These are phyloP conservation scores for Amyloporia xantha DNA, from an alignment of 768 basidiomycete genomes.

Conservation along the genomic window DNA sequence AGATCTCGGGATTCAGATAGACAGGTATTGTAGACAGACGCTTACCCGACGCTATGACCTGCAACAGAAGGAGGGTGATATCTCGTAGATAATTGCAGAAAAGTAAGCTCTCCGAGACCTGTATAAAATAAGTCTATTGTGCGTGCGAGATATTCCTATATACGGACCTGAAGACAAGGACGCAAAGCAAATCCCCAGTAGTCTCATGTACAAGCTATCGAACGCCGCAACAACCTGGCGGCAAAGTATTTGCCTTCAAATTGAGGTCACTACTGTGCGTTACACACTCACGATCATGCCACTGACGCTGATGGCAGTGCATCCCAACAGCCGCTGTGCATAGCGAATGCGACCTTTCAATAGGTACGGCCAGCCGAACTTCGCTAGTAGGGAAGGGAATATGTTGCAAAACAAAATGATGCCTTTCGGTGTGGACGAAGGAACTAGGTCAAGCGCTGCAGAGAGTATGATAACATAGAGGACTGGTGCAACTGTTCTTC, in stretches of 20 bases:
- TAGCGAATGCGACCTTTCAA: constrained; percentile 85
- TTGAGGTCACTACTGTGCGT: no score
- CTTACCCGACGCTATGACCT: constrained; percentile 77
- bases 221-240: constrained; percentile 80
- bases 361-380: constrained; percentile 89
- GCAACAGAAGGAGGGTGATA: constrained; percentile 63
- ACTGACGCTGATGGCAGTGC: constrained; percentile 63
- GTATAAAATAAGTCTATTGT: not conserved
- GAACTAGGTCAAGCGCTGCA: constrained; percentile 91
- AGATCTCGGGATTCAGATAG: not conserved
- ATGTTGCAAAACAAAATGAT: constrained; percentile 96
- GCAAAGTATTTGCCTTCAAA: no score
- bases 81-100: constrained; percentile 86
- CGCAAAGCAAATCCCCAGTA: constrained; percentile 76
- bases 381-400: constrained; percentile 77
- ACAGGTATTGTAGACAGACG: no score
- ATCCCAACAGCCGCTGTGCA: constrained; percentile 62
- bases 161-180: constrained; percentile 76
- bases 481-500: no score
- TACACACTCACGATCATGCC: constrained; percentile 86
- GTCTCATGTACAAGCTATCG: constrained; percentile 54
- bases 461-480: constrained; percentile 96
- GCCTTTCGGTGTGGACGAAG: constrained; percentile 87
- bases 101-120: constrained; percentile 94
- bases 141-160: not conserved